Percentiles rank a stretch among this genome's conserved stretches.
Evolutionary conservation across 192 early-diverging fungal species (phyloP).

Genomic region (Backusella sp.): DNA sequence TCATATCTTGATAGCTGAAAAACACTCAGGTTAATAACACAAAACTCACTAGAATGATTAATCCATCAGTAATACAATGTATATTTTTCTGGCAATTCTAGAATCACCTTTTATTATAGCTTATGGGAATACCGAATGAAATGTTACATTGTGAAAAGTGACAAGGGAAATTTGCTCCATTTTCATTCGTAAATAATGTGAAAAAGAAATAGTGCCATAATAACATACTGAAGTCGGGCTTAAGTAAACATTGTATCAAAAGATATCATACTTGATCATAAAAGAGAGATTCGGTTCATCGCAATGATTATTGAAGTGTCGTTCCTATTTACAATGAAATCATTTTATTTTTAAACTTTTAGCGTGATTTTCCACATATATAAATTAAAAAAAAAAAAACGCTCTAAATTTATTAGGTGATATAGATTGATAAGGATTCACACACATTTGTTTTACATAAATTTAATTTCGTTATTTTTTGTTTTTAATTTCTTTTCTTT

Average conservation of each 20-base stretch:
- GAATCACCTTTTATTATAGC: not conserved
- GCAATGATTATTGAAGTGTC: too few relatives aligned
- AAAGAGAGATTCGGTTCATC: not conserved
- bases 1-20: not conserved
- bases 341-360: not conserved
- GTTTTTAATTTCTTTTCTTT: not conserved
- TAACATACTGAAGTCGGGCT: not conserved
- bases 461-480: not conserved
- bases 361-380: not conserved
- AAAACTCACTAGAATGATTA: too few relatives aligned
- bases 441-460: not conserved
- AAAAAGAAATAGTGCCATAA: not conserved
- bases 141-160: not conserved
- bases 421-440: not conserved
- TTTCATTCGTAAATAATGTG: not conserved
- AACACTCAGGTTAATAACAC: not conserved
- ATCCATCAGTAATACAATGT: too few relatives aligned
- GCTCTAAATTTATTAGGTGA: not conserved
- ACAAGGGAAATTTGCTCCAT: not conserved
- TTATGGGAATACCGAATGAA: not conserved
- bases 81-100: not conserved
- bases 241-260: not conserved
- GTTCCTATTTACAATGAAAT: not conserved
- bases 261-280: not conserved
- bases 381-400: not conserved